Evolutionary conservation across 768 basidiomycete species (phyloP).

Genomic region (Tephrocybe sp.): DNA sequence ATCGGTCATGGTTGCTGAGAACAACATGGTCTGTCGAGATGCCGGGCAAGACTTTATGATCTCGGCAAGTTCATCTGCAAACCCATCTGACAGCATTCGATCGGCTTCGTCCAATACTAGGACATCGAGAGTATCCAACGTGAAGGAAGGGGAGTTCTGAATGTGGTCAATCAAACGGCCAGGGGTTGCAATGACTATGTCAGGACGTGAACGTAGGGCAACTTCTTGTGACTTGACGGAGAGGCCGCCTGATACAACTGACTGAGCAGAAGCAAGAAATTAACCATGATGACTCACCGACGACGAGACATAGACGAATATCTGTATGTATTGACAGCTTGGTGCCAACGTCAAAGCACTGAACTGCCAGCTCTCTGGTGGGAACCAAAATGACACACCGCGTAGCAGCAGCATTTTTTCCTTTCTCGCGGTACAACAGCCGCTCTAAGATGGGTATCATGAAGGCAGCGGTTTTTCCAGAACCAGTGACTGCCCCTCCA

Average conservation of each 20-base stretch:
- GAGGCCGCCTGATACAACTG: constrained; percentile 66
- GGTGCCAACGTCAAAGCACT: constrained; percentile 90
- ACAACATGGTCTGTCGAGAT: constrained; percentile 96
- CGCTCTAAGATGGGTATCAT: constrained; percentile 93
- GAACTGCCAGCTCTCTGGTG: constrained; percentile 93
- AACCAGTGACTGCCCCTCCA: constrained; percentile 94
- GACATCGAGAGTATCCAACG: constrained; percentile 89
- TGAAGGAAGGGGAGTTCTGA: constrained; percentile 92
- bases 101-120: constrained; percentile 97
- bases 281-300: constrained; percentile 55
- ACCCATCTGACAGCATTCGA: constrained; percentile 94
- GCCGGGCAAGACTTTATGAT: constrained; percentile 89
- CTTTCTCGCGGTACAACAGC: constrained; percentile 87
- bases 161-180: constrained; percentile 98
- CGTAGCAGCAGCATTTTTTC: constrained; percentile 81
- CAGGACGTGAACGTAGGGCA: constrained; percentile 82
- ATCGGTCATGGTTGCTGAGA: constrained; percentile 99
- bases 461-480: constrained; percentile 98
- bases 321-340: constrained; percentile 88
- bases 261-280: constrained; percentile 8
- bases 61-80: constrained; percentile 91
- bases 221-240: constrained; percentile 92
- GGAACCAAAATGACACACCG: constrained; percentile 92
- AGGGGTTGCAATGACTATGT: constrained; percentile 94
- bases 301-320: constrained; percentile 86